Conservation (phyloP, 1,284 basidiomycete genomes). For the Pseudozyma flocculosa region DNA sequence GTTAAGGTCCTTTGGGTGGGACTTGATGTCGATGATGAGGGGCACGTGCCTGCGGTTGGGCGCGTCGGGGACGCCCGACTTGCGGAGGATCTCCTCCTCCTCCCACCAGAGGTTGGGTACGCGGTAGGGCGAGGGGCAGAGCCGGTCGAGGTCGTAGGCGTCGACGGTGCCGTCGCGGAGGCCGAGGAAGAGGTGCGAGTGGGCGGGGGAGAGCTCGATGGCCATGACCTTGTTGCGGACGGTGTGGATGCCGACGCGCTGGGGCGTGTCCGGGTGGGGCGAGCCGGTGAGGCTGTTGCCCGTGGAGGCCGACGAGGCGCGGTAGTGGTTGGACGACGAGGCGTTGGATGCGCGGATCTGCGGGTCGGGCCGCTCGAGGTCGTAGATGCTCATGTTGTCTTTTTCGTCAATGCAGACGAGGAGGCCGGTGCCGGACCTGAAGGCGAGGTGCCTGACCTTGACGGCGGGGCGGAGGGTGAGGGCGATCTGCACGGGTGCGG, state of each 20-base stretch:
- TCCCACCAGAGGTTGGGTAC: constrained; percentile 67
- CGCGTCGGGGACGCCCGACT: constrained; percentile 65
- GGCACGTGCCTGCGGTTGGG: constrained; percentile 59
- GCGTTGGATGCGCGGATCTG: constrained; percentile 32
- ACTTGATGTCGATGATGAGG: constrained; percentile 53
- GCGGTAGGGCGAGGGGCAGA: constrained; percentile 49
- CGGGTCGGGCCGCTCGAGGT: constrained; percentile 64
- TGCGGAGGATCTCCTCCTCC: constrained; percentile 68
- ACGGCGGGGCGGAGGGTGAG: constrained; percentile 64
- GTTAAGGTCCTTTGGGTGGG: constrained; percentile 80
- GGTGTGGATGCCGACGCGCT: constrained; percentile 40
- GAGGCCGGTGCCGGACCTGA: constrained; percentile 66
- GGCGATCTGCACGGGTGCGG: constrained; percentile 66
- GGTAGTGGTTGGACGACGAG: constrained; percentile 29
- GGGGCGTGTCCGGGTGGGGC: constrained; percentile 40
- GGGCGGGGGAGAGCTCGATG: constrained; percentile 70
- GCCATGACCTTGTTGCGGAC: constrained; percentile 61
- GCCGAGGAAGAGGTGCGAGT: constrained; percentile 69
- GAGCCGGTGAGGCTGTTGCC: constrained; percentile 33
- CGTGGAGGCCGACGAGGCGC: constrained; percentile 19
- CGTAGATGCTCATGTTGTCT: constrained; percentile 70
- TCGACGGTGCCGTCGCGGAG: constrained; percentile 60
- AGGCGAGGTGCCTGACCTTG: constrained; percentile 67
- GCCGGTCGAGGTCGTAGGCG: constrained; percentile 58
- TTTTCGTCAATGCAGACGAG: constrained; percentile 70